Conservation (phyloP, 257 asterid genomes). For the Phtheirospermum japonicum region DNA sequence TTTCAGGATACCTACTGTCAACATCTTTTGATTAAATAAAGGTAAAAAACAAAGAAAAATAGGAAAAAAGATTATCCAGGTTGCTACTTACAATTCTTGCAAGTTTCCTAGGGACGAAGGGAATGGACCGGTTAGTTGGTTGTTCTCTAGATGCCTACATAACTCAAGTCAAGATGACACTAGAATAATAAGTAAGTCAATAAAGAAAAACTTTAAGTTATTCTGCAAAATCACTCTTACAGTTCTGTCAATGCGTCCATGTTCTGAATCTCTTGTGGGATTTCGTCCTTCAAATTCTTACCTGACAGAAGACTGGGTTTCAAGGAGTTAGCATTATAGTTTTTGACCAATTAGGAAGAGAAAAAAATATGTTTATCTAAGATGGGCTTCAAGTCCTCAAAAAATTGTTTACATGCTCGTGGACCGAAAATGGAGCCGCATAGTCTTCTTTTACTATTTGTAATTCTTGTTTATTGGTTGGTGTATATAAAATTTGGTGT, state of each 20-base stretch:
- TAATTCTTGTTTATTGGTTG: no score
- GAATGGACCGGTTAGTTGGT: constrained; percentile 60
- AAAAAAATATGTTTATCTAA: no score
- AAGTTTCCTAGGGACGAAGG: constrained; percentile 70
- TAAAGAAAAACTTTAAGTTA: background rate
- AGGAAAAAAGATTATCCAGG: constrained; percentile 44
- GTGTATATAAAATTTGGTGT: no score
- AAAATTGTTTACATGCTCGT: no score
- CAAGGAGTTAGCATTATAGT: constrained; percentile 26
- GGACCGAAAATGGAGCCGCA: no score
- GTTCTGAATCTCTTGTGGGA: constrained; percentile 62
- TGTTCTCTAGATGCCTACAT: constrained; percentile 77
- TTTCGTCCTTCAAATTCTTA: constrained; percentile 63
- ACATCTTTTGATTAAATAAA: no score
- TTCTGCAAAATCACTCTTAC: constrained; percentile 48
- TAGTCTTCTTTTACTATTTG: no score
- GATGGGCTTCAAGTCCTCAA: no score
- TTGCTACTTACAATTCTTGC: no score
- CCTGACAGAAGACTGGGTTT: no score
- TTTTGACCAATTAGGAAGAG: background rate
- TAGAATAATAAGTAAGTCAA: constrained; percentile 18
- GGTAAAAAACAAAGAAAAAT: background rate
- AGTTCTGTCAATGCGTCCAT: constrained; percentile 81
- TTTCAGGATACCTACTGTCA: constrained; percentile 9
- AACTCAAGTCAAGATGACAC: no score